Evolutionary conservation across 352 stramenopile species (phyloP).

Genomic region (Saprolegnia parasitica): DNA sequence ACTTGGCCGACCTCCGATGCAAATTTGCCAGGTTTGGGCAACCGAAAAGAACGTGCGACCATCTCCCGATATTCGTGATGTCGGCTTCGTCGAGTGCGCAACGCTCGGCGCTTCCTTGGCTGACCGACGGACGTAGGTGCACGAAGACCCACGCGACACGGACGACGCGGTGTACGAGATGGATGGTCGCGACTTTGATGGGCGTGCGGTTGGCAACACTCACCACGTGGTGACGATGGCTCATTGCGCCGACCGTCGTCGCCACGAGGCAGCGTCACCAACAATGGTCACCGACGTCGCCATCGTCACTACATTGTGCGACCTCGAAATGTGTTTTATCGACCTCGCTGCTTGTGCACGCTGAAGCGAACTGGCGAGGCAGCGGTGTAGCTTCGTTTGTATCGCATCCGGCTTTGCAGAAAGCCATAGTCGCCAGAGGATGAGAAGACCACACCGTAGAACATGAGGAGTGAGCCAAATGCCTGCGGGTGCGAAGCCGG

Average conservation of each 20-base stretch:
- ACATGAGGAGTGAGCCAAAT: too few species aligned
- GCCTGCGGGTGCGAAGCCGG: too few species aligned
- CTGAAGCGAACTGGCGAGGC: slow-evolving; percentile 60
- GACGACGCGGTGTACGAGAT: slow-evolving; percentile 75
- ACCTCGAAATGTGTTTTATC: slow-evolving; percentile 60
- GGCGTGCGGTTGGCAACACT: slow-evolving; percentile 51
- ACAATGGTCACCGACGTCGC: slow-evolving; percentile 45
- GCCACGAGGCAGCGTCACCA: slow-evolving; percentile 43
- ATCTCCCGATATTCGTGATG: too few species aligned
- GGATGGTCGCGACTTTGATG: slow-evolving; percentile 47
- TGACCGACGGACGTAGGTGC: slow-evolving; percentile 36
- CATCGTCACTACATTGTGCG: slow-evolving; percentile 45
- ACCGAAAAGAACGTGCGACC: too few species aligned
- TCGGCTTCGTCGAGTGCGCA: too few species aligned
- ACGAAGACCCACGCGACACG: slow-evolving; percentile 68
- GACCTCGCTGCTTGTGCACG: slow-evolving; percentile 50
- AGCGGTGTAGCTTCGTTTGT: slow-evolving; percentile 60
- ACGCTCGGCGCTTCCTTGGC: background rate
- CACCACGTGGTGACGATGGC: slow-evolving; percentile 33
- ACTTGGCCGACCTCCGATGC: slow-evolving; percentile 55
- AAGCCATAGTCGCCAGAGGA: too few species aligned
- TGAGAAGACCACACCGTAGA: too few species aligned
- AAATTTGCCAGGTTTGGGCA: slow-evolving; percentile 68
- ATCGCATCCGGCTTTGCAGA: slow-evolving; percentile 52
- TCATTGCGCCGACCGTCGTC: background rate